phyloP scores from a whole-genome alignment of 495 filamentous ascomycete genomes.

The Podospora pseudopauciseta region DNA sequence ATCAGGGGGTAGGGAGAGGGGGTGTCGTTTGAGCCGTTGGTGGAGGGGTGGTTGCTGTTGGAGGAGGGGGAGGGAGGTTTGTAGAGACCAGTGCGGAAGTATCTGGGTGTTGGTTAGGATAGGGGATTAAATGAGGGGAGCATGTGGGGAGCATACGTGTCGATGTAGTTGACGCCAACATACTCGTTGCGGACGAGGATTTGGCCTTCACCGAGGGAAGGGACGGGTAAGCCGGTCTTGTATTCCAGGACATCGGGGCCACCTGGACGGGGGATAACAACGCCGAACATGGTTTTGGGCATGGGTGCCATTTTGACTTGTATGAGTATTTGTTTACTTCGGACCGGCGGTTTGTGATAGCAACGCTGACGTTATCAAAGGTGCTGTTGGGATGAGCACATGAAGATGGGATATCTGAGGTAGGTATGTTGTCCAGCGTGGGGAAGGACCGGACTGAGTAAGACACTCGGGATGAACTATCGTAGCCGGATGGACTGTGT shows the following conservation, averaged over 20 bases:
- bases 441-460: not conserved
- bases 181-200: slow-evolving; percentile 82
- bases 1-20: slow-evolving; percentile 61
- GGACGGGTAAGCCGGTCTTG: slow-evolving; percentile 72
- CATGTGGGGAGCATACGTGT: slow-evolving; percentile 48
- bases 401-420: not conserved
- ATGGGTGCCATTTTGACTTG: slow-evolving; percentile 23
- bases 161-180: slow-evolving; percentile 87
- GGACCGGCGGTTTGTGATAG: not conserved
- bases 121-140: slow-evolving; percentile 12
- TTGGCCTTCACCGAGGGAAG: slow-evolving; percentile 64
- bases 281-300: slow-evolving; percentile 69
- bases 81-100: slow-evolving; percentile 91
- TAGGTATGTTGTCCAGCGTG: not conserved
- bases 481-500: not conserved
- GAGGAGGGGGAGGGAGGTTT: slow-evolving; percentile 43
- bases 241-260: slow-evolving; percentile 75
- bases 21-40: slow-evolving; percentile 77
- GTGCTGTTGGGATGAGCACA: not conserved
- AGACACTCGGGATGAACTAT: not conserved
- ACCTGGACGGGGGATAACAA: slow-evolving; percentile 71
- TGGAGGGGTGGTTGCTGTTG: slow-evolving; percentile 72
- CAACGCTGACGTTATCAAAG: not conserved
- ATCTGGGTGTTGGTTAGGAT: slow-evolving; percentile 44
- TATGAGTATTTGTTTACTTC: not conserved